Percentiles rank a stretch among this genome's conserved stretches.
phyloP scores from a whole-genome alignment of 2,329 filamentous ascomycete genomes.

The Plectosphaerella plurivora region DNA sequence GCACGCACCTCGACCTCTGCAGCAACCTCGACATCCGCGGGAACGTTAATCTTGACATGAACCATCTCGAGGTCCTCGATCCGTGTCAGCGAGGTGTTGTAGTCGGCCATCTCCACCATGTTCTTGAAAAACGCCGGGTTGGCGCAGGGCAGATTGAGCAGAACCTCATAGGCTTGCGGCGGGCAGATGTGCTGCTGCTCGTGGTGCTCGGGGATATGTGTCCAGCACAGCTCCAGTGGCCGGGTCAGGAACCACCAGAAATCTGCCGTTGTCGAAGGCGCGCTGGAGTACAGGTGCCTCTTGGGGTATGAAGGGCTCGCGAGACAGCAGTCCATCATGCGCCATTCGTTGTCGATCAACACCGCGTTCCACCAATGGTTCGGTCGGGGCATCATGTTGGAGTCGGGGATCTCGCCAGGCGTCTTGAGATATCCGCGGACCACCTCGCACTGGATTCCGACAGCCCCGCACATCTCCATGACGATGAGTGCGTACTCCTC shows the following conservation, averaged over 20 bases:
- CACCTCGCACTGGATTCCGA: slow-evolving; percentile 82
- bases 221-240: slow-evolving; percentile 89
- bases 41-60: slow-evolving; percentile 83
- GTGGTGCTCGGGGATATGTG: slow-evolving; percentile 83
- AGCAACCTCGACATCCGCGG: slow-evolving; percentile 83
- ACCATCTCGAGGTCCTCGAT: slow-evolving; percentile 92
- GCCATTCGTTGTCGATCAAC: slow-evolving; percentile 90
- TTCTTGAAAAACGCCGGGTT: slow-evolving; percentile 88
- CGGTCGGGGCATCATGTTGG: slow-evolving; percentile 75
- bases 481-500: slow-evolving; percentile 88
- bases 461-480: slow-evolving; percentile 87
- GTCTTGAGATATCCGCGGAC: slow-evolving; percentile 87
- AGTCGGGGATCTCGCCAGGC: slow-evolving; percentile 78
- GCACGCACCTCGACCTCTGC: slow-evolving; percentile 86
- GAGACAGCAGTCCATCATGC: slow-evolving; percentile 90
- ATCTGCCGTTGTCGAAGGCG: slow-evolving; percentile 67
- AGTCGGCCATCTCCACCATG: slow-evolving; percentile 74
- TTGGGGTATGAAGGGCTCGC: slow-evolving; percentile 87
- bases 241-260: slow-evolving; percentile 90
- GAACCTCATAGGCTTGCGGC: slow-evolving; percentile 75
- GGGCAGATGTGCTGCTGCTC: slow-evolving; percentile 92
- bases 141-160: slow-evolving; percentile 80
- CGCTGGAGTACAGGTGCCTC: slow-evolving; percentile 71
- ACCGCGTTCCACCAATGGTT: slow-evolving; percentile 99
- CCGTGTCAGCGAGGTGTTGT: slow-evolving; percentile 80